phyloP scores from a whole-genome alignment of 371 early-diverging fungal genomes.

The Dinochytrium kinnereticum region DNA sequence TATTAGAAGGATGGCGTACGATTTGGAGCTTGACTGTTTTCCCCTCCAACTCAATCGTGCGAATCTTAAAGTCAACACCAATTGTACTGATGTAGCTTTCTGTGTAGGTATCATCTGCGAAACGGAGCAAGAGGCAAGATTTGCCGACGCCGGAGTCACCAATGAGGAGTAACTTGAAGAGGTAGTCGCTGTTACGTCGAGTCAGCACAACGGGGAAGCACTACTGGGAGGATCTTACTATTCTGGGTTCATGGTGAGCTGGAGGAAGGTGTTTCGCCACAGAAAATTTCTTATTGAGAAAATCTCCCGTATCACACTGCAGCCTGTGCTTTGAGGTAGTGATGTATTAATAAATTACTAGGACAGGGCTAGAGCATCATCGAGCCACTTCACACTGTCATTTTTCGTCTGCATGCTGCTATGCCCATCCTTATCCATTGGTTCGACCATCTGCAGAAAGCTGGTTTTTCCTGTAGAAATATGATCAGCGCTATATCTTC shows the following conservation, averaged over 20 bases:
- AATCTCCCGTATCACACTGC: too few relatives aligned
- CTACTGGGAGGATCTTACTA: conserved; percentile 1
- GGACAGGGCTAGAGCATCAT: neutral
- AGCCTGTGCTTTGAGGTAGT: neutral
- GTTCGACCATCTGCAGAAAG: conserved; percentile 12
- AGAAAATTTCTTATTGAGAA: neutral
- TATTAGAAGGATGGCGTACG: conserved; percentile 29
- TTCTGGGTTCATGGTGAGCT: conserved; percentile 20
- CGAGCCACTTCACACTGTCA: neutral
- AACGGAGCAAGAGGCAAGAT: conserved; percentile 95
- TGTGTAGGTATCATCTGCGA: conserved; percentile 97
- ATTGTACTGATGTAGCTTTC: conserved; percentile 98
- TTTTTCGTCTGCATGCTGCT: too few relatives aligned
- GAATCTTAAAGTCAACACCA: conserved; percentile 99
- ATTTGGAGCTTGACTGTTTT: conserved; percentile 99
- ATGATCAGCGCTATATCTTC: neutral
- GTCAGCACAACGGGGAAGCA: neutral
- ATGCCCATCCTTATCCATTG: too few relatives aligned
- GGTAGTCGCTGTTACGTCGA: conserved; percentile 72
- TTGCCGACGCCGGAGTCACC: conserved; percentile 99
- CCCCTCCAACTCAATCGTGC: conserved; percentile 97
- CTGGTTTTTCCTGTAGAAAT: conserved; percentile 1
- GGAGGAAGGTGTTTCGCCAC: neutral
- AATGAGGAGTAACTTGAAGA: conserved; percentile 99
- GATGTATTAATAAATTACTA: too few relatives aligned